phyloP scores from a whole-genome alignment of 129 eudicot genomes.

The Arctium lappa region DNA sequence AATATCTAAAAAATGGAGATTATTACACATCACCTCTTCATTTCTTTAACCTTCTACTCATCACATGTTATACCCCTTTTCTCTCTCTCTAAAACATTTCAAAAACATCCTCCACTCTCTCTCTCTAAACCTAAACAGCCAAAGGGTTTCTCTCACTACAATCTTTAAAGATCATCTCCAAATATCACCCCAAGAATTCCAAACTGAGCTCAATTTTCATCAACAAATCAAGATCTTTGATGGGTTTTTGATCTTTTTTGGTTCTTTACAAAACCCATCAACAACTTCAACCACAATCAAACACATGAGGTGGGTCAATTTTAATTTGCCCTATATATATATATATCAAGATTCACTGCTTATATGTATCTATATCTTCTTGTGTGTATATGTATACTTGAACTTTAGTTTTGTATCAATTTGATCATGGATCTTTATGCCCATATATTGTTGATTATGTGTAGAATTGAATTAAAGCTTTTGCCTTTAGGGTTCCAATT shows the following conservation, averaged over 20 bases:
- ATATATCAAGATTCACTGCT: conserved; percentile 14
- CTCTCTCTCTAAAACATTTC: neutral
- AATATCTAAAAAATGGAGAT: neutral
- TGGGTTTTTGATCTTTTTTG: conserved; percentile 16
- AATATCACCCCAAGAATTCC: conserved; percentile 17
- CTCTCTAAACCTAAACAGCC: conserved; percentile 38
- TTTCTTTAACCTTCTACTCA: conserved; percentile 13
- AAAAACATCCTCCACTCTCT: conserved; percentile 18
- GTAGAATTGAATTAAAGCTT: neutral
- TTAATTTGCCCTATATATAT: neutral
- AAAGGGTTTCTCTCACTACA: conserved; percentile 33
- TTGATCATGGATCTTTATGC: conserved; percentile 11
- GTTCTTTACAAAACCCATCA: conserved; percentile 26
- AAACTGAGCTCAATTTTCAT: conserved; percentile 14
- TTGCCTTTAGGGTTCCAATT: conserved; percentile 26
- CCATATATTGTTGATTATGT: conserved; percentile 11
- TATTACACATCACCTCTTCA: conserved; percentile 20
- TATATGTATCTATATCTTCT: neutral
- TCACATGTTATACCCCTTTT: conserved; percentile 4
- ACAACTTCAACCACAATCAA: conserved; percentile 10
- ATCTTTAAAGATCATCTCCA: conserved; percentile 21
- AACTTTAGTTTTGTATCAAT: conserved; percentile 5
- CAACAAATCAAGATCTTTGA: conserved; percentile 20
- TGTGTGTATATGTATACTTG: neutral
- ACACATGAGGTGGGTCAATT: conserved; percentile 24